Conservation (phyloP, 371 early-diverging fungal genomes). For the Apophysomyces ossiformis region DNA sequence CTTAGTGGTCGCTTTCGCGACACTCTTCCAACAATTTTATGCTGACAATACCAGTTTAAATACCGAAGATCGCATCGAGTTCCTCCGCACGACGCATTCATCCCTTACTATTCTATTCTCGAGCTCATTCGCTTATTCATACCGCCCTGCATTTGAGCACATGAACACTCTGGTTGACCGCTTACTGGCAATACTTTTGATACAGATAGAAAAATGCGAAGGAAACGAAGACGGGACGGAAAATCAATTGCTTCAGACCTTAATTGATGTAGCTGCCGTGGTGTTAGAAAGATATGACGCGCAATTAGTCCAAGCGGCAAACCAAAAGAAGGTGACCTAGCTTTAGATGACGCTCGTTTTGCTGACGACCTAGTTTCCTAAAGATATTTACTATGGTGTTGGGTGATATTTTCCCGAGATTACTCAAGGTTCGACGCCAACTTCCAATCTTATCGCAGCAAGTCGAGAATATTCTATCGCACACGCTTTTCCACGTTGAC, state of each 20-base stretch:
- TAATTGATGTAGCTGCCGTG: constrained; percentile 21
- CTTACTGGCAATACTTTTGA: constrained; percentile 19
- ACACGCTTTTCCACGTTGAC: constrained; percentile 46
- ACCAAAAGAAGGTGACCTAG: constrained; percentile 41
- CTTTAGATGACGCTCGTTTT: background rate
- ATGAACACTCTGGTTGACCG: constrained; percentile 35
- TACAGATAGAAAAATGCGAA: constrained; percentile 15
- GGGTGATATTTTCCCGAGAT: constrained; percentile 28
- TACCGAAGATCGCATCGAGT: constrained; percentile 10
- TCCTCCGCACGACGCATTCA: constrained; percentile 12
- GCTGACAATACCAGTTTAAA: constrained; percentile 5
- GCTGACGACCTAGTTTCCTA: background rate
- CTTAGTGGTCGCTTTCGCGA: constrained; percentile 25
- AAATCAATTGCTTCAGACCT: constrained; percentile 8
- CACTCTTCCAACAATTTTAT: constrained; percentile 30
- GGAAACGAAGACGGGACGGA: background rate
- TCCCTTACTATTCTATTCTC: constrained; percentile 34
- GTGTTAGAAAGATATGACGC: constrained; percentile 31
- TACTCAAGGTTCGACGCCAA: constrained; percentile 31
- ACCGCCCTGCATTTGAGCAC: constrained; percentile 48
- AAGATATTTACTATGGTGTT: constrained; percentile 40
- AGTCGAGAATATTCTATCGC: constrained; percentile 30
- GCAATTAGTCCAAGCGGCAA: constrained; percentile 39
- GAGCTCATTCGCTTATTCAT: constrained; percentile 28
- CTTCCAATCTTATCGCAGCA: constrained; percentile 10